A percentile compares a stretch with the other conserved stretches of the same genome.
Conservation (phyloP, 2,329 filamentous ascomycete genomes). For the Xylariaceae sp. region DNA sequence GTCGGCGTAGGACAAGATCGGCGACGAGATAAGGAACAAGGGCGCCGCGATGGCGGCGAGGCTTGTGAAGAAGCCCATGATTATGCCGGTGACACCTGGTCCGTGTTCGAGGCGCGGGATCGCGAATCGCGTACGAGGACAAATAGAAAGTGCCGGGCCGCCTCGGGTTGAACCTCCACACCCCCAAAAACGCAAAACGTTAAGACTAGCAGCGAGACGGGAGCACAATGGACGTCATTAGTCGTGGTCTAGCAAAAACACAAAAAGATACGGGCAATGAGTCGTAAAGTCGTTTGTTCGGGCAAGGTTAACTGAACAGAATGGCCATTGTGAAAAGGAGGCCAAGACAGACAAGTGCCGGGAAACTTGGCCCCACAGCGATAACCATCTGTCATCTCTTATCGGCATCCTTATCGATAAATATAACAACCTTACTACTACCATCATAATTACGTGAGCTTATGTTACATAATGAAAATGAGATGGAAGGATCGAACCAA, state of each 20-base stretch:
- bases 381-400: background rate
- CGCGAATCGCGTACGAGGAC: background rate
- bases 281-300: conserved; percentile 1
- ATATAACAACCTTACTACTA: no score
- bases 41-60: conserved; percentile 55
- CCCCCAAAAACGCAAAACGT: conserved; percentile 1
- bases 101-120: background rate
- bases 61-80: conserved; percentile 42
- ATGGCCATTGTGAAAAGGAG: conserved; percentile 7
- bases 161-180: conserved; percentile 2
- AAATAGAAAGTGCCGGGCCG: background rate
- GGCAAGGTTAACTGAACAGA: background rate
- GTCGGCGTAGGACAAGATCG: conserved; percentile 60
- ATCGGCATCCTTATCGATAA: conserved; percentile 8
- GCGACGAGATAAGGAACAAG: conserved; percentile 58
- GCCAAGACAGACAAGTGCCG: conserved; percentile 8
- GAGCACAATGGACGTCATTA: background rate
- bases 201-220: background rate
- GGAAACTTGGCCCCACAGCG: conserved; percentile 8
- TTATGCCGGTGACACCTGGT: conserved; percentile 3
- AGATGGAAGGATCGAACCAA: no score
- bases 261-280: background rate
- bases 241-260: background rate
- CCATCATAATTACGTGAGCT: background rate
- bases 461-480: background rate